Evolutionary conservation across 2,329 filamentous ascomycete genomes (phyloP).

Genomic region (Pseudogymnoascus sp.): DNA sequence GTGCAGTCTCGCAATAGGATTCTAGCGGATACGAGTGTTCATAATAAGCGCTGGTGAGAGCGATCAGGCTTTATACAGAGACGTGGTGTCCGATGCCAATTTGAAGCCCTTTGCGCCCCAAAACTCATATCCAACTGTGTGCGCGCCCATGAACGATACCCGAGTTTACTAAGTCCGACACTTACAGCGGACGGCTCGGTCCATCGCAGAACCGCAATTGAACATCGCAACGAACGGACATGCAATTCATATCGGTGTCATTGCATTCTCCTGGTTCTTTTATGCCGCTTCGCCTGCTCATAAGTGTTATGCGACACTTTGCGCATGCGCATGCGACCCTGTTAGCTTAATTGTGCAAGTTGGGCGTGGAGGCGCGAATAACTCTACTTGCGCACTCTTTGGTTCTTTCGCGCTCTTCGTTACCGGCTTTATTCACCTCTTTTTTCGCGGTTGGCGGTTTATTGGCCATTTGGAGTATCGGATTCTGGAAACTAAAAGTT

Average conservation of each 20-base stretch:
- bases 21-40: background rate
- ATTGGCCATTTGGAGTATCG: conserved; percentile 6
- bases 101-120: background rate
- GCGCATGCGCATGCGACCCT: conserved; percentile 1
- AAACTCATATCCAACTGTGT: background rate
- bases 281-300: background rate
- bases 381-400: background rate
- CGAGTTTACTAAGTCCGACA: background rate
- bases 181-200: background rate
- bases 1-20: background rate
- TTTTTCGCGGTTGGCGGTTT: background rate
- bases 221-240: background rate
- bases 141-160: background rate
- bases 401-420: background rate
- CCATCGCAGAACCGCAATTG: conserved; percentile 4
- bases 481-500: background rate
- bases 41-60: background rate
- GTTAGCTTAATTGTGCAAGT: background rate
- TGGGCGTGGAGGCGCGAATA: background rate
- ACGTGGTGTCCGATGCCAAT: background rate
- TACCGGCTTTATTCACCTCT: background rate
- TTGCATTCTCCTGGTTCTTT: background rate
- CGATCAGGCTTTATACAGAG: conserved; percentile 1
- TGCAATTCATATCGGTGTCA: background rate
- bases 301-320: conserved; percentile 4